Evolutionary conservation across 2,329 filamentous ascomycete genomes (phyloP), one percentile per base, ranked within the genome.

Genomic region (Arthroderma sp.): DNA sequence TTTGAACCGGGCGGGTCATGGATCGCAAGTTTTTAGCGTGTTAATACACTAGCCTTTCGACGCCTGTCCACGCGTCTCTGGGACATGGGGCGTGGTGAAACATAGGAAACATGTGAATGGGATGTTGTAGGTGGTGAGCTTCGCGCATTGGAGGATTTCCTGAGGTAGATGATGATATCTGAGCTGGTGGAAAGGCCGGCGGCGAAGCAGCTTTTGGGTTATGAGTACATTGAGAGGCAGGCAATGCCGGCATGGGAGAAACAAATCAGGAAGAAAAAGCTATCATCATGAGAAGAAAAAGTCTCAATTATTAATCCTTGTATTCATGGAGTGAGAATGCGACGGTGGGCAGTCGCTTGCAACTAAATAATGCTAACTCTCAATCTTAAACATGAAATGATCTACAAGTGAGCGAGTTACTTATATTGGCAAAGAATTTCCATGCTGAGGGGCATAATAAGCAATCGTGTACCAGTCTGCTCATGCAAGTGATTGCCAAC

Each of bases 61-160:
- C 49, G 38, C 43, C 47, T 55, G 7, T 46, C 5, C 4, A 34
- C 47, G 36, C 52, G 52, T 4, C 45, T 52, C 34, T 53, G 49
- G 47, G 47, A 52, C 5, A 53, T 55, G 52, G 52, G 52, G 8
- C 50, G 52, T 10, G 52, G 50, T 22, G 49, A 55, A 47, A 52
- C 48, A 7, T 44, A 48, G 27, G 38, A 53, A 38, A 48, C 50
- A 11, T 55, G 53, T 42, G 44, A 51, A 50, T 55, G 48, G 53
- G 53, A 53, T 50, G 50, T 52, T 51, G 42, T 44, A 40, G 48
- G 51, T n/a, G 51, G 51, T 10, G 51, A 54, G 46, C 22, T 53
- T 11, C 36, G 33, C 39, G 50, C 50, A n/a, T 44, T 53, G 44
- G 50, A 54, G 48, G 44, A 48, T 45, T 43, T 52, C 15, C 46